These are phyloP conservation scores for Limnanthes douglasii DNA, from an alignment of 345 rosid genomes.

Conservation along the genomic window DNA sequence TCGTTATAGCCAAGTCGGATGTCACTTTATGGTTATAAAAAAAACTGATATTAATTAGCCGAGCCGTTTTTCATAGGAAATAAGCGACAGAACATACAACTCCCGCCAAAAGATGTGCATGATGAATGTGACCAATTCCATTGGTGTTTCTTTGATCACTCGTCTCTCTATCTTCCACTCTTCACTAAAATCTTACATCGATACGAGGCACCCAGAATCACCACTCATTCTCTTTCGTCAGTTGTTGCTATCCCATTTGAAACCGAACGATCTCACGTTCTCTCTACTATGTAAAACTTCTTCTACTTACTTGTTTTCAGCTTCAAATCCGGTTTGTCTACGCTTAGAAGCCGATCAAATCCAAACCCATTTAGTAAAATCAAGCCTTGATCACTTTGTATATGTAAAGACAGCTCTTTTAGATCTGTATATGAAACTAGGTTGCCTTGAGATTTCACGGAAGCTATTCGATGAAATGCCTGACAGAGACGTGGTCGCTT, in stretches of 20 bases:
- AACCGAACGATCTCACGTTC: constrained; percentile 41
- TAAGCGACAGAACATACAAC: too few species aligned
- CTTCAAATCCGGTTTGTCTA: constrained; percentile 5
- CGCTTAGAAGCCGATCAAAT: constrained; percentile 21
- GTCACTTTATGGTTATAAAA: too few species aligned
- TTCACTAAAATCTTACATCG: constrained; percentile 22
- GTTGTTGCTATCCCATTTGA: constrained; percentile 25
- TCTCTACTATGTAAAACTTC: constrained; percentile 34
- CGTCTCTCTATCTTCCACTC: constrained; percentile 35
- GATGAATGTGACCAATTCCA: too few species aligned
- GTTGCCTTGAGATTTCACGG: constrained; percentile 22
- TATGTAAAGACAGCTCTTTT: constrained; percentile 50
- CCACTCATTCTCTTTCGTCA: constrained; percentile 31
- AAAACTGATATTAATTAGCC: too few species aligned
- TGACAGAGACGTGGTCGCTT: constrained; percentile 47
- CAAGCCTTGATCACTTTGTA: constrained; percentile 29
- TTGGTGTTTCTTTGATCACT: too few species aligned
- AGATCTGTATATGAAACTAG: constrained; percentile 23
- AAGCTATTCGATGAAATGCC: constrained; percentile 50
- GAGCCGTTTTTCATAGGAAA: too few species aligned
- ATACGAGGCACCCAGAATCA: constrained; percentile 20
- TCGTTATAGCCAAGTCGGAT: too few species aligned
- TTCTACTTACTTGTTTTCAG: constrained; percentile 5
- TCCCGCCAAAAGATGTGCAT: too few species aligned
- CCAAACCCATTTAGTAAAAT: constrained; percentile 43